Percentiles rank a stretch among this genome's conserved stretches.
phyloP scores from a whole-genome alignment of 2,329 filamentous ascomycete species.

The Paraconiothyrium sp. region DNA sequence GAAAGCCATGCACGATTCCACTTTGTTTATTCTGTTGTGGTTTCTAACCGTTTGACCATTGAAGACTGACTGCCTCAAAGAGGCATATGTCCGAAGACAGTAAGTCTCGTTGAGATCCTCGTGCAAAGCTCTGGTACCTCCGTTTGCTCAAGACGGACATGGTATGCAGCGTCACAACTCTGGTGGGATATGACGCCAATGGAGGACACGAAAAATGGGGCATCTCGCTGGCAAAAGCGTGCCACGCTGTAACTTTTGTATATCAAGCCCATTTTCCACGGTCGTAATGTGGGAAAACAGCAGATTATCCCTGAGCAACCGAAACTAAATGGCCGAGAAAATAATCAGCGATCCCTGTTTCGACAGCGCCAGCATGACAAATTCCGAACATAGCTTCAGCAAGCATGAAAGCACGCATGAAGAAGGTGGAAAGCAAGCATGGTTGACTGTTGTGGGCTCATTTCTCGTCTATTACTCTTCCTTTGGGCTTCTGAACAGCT shows the following conservation, averaged over 20 bases:
- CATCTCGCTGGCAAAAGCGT: not conserved
- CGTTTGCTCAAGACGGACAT: slow-evolving; percentile 7
- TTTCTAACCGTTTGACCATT: not conserved
- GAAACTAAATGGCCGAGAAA: not conserved
- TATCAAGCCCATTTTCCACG: not conserved
- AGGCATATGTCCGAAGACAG: not conserved
- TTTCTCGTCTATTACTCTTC: slow-evolving; percentile 51
- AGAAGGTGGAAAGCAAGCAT: slow-evolving; percentile 25
- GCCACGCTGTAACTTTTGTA: not conserved
- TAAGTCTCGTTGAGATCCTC: not conserved
- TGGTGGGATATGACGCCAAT: not conserved
- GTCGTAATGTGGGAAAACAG: not conserved
- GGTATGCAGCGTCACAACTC: not conserved
- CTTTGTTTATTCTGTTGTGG: not conserved
- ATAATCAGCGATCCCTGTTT: not conserved
- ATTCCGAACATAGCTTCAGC: not conserved
- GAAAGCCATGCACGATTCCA: not conserved
- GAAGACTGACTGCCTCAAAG: not conserved
- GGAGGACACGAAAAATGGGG: not conserved
- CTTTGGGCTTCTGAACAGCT: slow-evolving; percentile 53
- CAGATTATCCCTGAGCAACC: not conserved
- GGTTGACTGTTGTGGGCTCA: slow-evolving; percentile 49
- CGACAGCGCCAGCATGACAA: not conserved
- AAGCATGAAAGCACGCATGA: not conserved
- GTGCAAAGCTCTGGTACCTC: not conserved